These are phyloP conservation scores for Terfezia boudieri DNA, from an alignment of 495 filamentous ascomycete species.

Conservation along the genomic window DNA sequence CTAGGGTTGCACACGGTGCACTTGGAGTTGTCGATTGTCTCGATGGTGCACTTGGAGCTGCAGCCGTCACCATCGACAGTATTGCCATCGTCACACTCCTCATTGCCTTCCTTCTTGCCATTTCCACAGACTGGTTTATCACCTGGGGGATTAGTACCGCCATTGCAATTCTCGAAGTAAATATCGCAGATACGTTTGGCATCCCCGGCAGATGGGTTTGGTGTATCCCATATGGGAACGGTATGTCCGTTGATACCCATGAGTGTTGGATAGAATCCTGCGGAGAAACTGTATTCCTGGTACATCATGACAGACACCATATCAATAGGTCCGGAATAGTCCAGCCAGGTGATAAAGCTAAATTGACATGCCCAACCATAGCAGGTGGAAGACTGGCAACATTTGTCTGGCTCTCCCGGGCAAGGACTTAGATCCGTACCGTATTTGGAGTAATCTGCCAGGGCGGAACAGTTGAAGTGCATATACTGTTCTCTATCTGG, in stretches of 20 bases:
- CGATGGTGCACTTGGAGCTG: not conserved
- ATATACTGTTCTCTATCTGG: no score
- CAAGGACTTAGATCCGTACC: no score
- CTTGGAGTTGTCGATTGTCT: not conserved
- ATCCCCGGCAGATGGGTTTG: not conserved
- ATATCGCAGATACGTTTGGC: not conserved
- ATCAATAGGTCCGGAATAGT: no score
- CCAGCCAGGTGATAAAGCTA: no score
- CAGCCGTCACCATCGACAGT: not conserved
- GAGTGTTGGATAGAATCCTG: not conserved
- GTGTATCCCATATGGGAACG: not conserved
- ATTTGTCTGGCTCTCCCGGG: no score
- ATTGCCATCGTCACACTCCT: constrained; percentile 1
- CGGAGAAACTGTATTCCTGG: not conserved
- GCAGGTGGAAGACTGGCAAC: no score
- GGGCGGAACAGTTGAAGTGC: no score
- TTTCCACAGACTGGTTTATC: not conserved
- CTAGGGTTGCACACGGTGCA: not conserved
- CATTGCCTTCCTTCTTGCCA: not conserved
- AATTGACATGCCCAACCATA: no score
- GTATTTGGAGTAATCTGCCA: no score
- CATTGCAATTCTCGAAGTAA: not conserved
- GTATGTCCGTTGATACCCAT: not conserved
- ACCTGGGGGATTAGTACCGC: not conserved
- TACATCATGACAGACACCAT: not conserved